Evolutionary conservation across 2,329 filamentous ascomycete species (phyloP).

Genomic region (Cladophialophora exuberans): DNA sequence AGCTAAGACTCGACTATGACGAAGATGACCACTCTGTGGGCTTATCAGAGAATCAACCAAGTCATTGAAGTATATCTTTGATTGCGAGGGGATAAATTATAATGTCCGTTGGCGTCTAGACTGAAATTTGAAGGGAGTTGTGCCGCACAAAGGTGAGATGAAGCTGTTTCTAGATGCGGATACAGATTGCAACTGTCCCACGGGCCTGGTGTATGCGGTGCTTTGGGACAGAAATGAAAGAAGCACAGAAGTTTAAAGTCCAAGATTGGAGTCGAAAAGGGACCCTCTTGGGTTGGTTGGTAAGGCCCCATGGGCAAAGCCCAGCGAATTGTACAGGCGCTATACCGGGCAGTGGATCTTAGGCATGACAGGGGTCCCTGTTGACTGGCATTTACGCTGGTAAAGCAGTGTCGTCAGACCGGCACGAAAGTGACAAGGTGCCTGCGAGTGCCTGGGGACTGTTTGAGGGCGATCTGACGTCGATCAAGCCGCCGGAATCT

Average conservation of each 20-base stretch:
- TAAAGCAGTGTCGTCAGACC: conserved; percentile 26
- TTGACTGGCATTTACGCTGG: conserved; percentile 15
- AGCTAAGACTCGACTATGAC: conserved; percentile 3
- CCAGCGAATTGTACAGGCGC: conserved; percentile 25
- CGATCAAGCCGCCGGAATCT: conserved; percentile 21
- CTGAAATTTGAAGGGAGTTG: conserved; percentile 16
- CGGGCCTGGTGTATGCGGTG: conserved; percentile 14
- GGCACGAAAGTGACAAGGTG: conserved; percentile 6
- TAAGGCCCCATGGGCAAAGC: conserved; percentile 22
- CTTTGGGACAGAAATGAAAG: conserved; percentile 22
- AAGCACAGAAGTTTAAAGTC: conserved; percentile 26
- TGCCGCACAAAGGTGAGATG: conserved; percentile 9
- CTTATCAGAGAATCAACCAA: conserved; percentile 14
- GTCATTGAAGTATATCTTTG: conserved; percentile 10
- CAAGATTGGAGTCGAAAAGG: conserved; percentile 21
- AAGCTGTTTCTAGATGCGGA: conserved; percentile 9
- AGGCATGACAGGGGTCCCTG: conserved; percentile 21
- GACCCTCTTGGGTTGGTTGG: conserved; percentile 19
- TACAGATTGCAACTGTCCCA: conserved; percentile 26
- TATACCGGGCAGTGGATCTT: conserved; percentile 21
- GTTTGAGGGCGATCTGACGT: conserved; percentile 22
- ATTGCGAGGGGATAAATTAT: conserved; percentile 6
- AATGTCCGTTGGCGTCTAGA: conserved; percentile 8
- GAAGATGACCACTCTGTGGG: conserved; percentile 1
- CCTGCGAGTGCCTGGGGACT: conserved; percentile 18